Conservation (phyloP, 345 rosid species). For the Lepidium sativum region DNA sequence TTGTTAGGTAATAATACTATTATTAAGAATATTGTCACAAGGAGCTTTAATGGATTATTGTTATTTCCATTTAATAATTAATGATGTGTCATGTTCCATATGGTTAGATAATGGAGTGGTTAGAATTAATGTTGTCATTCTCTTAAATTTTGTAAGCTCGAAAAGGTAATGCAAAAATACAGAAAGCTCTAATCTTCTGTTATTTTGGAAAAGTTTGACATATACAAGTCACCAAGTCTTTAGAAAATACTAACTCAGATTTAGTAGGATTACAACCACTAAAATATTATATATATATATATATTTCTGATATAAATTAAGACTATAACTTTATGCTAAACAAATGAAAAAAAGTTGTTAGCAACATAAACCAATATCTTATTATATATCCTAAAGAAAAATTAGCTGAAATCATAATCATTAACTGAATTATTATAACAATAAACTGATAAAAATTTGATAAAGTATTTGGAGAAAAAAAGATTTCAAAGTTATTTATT, state of each 20-base stretch:
- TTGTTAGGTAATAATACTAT: conserved; percentile 5
- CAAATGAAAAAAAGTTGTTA: no score
- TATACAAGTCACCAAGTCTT: not conserved
- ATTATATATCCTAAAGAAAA: no score
- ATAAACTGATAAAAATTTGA: no score
- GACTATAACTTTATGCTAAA: no score
- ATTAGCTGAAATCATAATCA: no score
- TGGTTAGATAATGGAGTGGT: conserved; percentile 27
- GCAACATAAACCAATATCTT: no score
- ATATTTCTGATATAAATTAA: no score
- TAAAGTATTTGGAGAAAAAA: no score
- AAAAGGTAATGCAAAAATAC: not conserved
- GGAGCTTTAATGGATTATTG: conserved; percentile 1
- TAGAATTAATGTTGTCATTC: conserved; percentile 13
- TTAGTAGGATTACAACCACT: not conserved
- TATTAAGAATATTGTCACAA: conserved; percentile 20
- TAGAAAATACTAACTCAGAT: not conserved
- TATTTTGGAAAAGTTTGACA: not conserved
- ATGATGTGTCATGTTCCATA: conserved; percentile 17
- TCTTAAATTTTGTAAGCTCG: not conserved
- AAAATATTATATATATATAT: not conserved
- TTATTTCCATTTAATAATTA: not conserved
- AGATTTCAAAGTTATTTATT: no score
- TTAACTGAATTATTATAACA: no score
- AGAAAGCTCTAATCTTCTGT: not conserved